These are phyloP conservation scores for Earliella scabrosa DNA, from an alignment of 1,284 basidiomycete species.

Conservation along the genomic window DNA sequence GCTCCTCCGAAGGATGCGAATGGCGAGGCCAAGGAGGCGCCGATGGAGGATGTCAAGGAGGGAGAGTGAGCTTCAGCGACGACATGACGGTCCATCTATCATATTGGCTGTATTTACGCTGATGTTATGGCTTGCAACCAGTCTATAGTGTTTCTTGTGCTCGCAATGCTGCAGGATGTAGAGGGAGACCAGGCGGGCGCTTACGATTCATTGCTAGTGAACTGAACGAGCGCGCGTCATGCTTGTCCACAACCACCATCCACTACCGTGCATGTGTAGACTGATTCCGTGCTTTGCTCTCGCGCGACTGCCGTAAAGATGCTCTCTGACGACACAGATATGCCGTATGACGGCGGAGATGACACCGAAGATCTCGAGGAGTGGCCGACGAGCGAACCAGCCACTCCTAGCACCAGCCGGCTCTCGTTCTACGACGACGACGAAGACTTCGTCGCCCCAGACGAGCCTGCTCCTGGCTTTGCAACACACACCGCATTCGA, in stretches of 20 bases:
- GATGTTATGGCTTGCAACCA: neutral
- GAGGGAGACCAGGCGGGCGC: too few relatives aligned
- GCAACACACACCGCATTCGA: conserved; percentile 67
- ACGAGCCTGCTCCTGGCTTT: conserved; percentile 23
- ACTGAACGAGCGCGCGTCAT: neutral
- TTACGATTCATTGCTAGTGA: too few relatives aligned
- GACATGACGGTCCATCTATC: neutral
- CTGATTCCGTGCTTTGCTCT: too few relatives aligned
- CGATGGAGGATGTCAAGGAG: conserved; percentile 19
- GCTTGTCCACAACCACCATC: neutral
- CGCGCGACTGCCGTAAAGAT: too few relatives aligned
- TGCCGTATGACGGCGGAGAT: conserved; percentile 15
- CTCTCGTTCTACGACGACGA: conserved; percentile 18
- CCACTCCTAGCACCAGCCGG: conserved; percentile 14
- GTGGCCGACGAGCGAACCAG: conserved; percentile 19
- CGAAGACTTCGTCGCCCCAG: conserved; percentile 1
- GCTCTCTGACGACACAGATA: conserved; percentile 14
- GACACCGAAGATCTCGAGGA: conserved; percentile 23
- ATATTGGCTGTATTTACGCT: too few relatives aligned
- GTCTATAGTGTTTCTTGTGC: too few relatives aligned
- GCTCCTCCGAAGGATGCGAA: conserved; percentile 1
- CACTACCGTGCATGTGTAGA: too few relatives aligned
- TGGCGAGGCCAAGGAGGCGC: conserved; percentile 5
- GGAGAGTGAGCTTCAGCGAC: neutral
- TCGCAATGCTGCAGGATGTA: too few relatives aligned